Base-by-base conservation (phyloP, 208 protist species). In the Angomonas desouzai region DNA sequence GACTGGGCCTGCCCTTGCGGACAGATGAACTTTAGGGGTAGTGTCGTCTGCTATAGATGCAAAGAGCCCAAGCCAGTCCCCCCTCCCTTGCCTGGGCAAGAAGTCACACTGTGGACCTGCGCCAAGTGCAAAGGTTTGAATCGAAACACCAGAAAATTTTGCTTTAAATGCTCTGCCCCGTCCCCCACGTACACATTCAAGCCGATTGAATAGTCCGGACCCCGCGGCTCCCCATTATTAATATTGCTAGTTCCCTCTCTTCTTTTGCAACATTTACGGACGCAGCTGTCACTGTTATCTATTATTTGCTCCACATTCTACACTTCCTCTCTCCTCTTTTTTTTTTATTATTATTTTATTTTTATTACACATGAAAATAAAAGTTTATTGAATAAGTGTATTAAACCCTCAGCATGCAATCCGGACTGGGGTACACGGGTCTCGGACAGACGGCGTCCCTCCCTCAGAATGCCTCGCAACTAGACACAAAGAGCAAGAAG, bases 1-100 rank as follows among this genome's bases (percentile, higher is more conserved):
- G 89, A 96, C 67, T 96, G 89, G 87, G 89, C 89, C 18, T 96
- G 89, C 66, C 84, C 89, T n/a, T 96, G 89, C 45, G 89, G 89
- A 11, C 79, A 92, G 53, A 96, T 96, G 86, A 96, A 96, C 64
- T 96, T 92, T 57, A 70, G 89, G n/a, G 86, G 76, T 34, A 87
- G 69, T 53, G 89, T 96, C 1, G 40, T 87, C 11, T 96, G 89
- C 57, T 67, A 91, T 70, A 89, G 90, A 62, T 96, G 89, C 48
- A 66, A 84, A 64, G 84, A 93, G 76, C 86, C 86, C 6, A 96
- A 96, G 70, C 89, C 84, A 30, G 74, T 76, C 28, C 76, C 89
- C 18, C 89, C 89, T 38, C 84, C 85, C 30, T 30, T 85, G 16
- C 82, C 84, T 0, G 89, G 89, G 28, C 76, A 91, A 63, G 86